Evolutionary conservation across 2,329 filamentous ascomycete genomes (phyloP), one percentile per base, ranked within the genome.

Genomic region (Podosphaera aphanis): DNA sequence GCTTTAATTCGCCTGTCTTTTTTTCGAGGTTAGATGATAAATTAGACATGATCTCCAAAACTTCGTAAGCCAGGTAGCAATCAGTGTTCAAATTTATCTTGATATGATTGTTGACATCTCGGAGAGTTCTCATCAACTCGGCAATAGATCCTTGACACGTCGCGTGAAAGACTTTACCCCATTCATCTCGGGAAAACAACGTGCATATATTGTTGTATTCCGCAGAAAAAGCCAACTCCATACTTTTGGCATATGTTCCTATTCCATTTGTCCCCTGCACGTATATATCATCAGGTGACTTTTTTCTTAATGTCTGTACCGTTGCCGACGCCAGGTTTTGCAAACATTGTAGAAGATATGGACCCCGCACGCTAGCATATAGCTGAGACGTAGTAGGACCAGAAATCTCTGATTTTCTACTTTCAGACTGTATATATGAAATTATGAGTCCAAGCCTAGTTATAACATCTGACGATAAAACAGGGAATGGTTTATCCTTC

Each of bases 11-110:
- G 2, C 84, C 84, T 0, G 85, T 93, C 49, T 79, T 77, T 3
- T 73, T 71, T 51, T 93, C 88, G 3, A 98, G 66, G 35, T 79
- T 77, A 47, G 77, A 78, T 2, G 84, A 85, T 42, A 93, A 69
- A 11, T 71, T 72, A 0, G 83, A 82, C 41, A 95, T 75, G 49
- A 94, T 83, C 56, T 93, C 88, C 27, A 92, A 83, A 27, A 95
- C 83, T 59, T 98, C 90, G 60, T 93, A 98, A 6, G 85, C 85
- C 43, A 98, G 71, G 60, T 83, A 95, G 62, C 88, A 95, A 60
- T 98, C 90, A 0, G 84, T 93, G 52, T 77, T 73, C 35, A 94
- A 65, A 57, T 94, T 86, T 36, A 72, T 66, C 58, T 86, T 85
- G 61, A 95, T 85, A 57, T 94, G 86, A 43, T 74, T 71, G 60